Evolutionary conservation across 202 grass and related monocot species (phyloP).

Genomic region (Sporobolus alterniflorus): DNA sequence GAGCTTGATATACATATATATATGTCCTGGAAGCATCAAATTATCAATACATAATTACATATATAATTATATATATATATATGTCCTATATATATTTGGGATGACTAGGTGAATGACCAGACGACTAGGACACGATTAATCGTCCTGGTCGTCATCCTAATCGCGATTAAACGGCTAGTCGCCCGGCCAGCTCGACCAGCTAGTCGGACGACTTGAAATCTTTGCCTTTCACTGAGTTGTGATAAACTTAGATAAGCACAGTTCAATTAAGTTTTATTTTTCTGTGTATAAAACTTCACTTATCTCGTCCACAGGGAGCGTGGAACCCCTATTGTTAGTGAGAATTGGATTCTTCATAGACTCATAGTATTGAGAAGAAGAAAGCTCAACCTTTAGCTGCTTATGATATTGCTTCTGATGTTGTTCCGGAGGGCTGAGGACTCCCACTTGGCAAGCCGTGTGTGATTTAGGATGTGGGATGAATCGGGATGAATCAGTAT

Average conservation of each 20-base stretch:
- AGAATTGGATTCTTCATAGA: slow-evolving; percentile 84
- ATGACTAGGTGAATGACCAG: no score
- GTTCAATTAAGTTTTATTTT: neutral
- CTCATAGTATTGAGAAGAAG: slow-evolving; percentile 73
- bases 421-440: slow-evolving; percentile 64
- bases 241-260: neutral
- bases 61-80: no score
- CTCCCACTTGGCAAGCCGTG: slow-evolving; percentile 59
- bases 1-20: no score
- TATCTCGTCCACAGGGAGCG: slow-evolving; percentile 55
- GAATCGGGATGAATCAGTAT: slow-evolving; percentile 68
- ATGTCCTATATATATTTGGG: no score
- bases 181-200: no score
- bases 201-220: no score
- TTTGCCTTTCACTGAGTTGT: neutral
- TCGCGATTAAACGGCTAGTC: no score
- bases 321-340: slow-evolving; percentile 75
- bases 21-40: no score
- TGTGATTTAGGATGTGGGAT: slow-evolving; percentile 53
- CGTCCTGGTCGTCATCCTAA: no score
- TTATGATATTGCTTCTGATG: slow-evolving; percentile 80
- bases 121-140: no score
- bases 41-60: no score
- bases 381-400: slow-evolving; percentile 63
- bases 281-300: neutral